Base-by-base conservation (phyloP, 1,139 yeast genomes). In the Hanseniaspora uvarum region DNA sequence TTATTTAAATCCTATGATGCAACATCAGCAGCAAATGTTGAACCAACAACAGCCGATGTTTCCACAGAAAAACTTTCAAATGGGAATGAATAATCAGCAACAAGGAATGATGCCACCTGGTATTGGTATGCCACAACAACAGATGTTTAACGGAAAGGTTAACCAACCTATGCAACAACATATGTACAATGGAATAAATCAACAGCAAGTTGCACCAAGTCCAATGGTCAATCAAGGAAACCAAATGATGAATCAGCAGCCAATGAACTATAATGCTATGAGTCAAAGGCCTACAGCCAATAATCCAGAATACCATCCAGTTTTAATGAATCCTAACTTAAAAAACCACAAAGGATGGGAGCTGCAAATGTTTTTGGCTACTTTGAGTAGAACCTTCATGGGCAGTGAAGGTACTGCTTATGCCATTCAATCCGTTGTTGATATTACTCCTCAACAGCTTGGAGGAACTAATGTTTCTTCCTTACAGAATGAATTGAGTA, bases 361-460 rank as follows among this genome's bases (percentile, higher is more conserved):
- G 66, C 88, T 88, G 63, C 98, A 92, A 70, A 72, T 78, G 56
- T 94, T 84, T 65, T 75, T 92, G 59, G 85, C 83, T 34, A 87
- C 83, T 58, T 69, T 86, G 45, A 85, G 96, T 5, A 77, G 95
- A 68, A 80, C 79, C 59, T 78, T 89, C 16, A 75, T 72, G 58
- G 68, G 68, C 5, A 70, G 74, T 56, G 70, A 78, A 44, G 88
- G 96, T 10, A 96, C 92, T 69, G 84, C 78, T 61, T 92, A 88
- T 68, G 98, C 98, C 3, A 78, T 96, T 59, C 86, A 85, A 62
- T 94, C 94, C 55, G 97, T 97, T 2, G 78, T 86, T 56, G 78
- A 86, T 61, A 86, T 92, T 21, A 72, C 80, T 72, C 76, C 77
- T 67, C 67, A 68, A 47, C 76, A 76, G 49, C 44, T 44, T 39